Percentiles rank a stretch among this genome's conserved stretches.
phyloP scores from a whole-genome alignment of 805 yeast species.

The Wickerhamiella musiphila region DNA sequence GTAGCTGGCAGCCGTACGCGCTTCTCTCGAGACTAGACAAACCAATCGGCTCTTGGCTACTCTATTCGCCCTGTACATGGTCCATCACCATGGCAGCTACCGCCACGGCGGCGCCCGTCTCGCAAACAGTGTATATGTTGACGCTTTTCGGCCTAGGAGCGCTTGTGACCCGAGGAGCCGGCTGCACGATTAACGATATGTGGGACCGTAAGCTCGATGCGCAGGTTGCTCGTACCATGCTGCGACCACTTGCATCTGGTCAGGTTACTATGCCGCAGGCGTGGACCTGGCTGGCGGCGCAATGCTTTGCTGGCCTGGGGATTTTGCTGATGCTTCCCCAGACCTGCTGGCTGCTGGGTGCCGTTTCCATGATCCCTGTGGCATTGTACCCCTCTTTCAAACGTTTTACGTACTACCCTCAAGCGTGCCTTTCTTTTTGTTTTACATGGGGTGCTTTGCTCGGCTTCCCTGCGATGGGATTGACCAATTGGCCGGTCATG shows the following conservation, averaged over 20 bases:
- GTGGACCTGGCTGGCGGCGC: conserved; percentile 48
- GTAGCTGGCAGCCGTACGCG: conserved; percentile 69
- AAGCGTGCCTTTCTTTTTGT: conserved; percentile 58
- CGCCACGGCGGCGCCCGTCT: conserved; percentile 43
- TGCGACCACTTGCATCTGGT: conserved; percentile 86
- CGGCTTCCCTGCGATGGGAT: conserved; percentile 93
- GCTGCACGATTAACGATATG: conserved; percentile 88
- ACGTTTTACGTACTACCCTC: conserved; percentile 92
- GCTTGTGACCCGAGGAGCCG: conserved; percentile 89
- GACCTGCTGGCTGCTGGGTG: conserved; percentile 70
- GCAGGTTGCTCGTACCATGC: conserved; percentile 73
- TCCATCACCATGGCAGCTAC: conserved; percentile 81
- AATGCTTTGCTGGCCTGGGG: conserved; percentile 54
- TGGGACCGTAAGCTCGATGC: conserved; percentile 69
- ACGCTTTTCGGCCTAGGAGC: conserved; percentile 71
- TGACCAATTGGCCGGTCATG: conserved; percentile 62
- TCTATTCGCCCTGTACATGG: conserved; percentile 81
- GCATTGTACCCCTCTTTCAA: conserved; percentile 85
- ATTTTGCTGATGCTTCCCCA: conserved; percentile 58
- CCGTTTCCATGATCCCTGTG: conserved; percentile 62
- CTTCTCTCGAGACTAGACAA: conserved; percentile 82
- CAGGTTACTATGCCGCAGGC: conserved; percentile 61
- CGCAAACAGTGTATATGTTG: conserved; percentile 42
- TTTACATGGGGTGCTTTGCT: conserved; percentile 89
- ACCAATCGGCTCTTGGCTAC: conserved; percentile 86